Evolutionary conservation across 805 yeast species (phyloP).

Genomic region (Cyberlindnera mrakii): DNA sequence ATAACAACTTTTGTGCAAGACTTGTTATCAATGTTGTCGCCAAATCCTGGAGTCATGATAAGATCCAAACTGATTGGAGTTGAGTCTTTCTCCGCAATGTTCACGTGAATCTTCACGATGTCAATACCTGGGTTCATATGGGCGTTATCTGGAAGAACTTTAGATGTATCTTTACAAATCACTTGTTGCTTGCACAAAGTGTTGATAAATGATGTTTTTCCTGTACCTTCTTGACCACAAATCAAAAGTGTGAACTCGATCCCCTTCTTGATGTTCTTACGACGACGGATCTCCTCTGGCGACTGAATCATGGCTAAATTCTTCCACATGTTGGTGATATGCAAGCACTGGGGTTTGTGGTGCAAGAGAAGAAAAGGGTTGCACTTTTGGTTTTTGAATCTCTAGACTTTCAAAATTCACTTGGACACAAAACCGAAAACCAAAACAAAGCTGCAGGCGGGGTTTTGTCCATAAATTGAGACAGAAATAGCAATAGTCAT

Average conservation of each 20-base stretch:
- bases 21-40: conserved; percentile 66
- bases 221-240: conserved; percentile 68
- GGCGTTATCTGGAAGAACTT: conserved; percentile 27
- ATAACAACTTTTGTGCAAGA: conserved; percentile 43
- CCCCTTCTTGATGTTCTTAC: conserved; percentile 58
- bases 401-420: neutral
- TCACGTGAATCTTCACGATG: conserved; percentile 46
- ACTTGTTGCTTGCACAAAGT: conserved; percentile 53
- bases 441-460: neutral
- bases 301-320: conserved; percentile 8
- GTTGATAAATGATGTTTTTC: conserved; percentile 69
- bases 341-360: too few species aligned
- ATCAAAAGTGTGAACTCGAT: conserved; percentile 62
- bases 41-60: conserved; percentile 72
- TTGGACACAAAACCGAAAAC: conserved; percentile 3
- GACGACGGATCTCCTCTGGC: conserved; percentile 42
- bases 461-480: neutral
- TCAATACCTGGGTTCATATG: conserved; percentile 30
- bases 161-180: conserved; percentile 20
- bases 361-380: neutral
- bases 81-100: conserved; percentile 52
- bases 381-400: neutral
- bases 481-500: neutral
- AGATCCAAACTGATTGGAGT: conserved; percentile 48
- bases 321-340: neutral